Conservation (phyloP, 2,329 filamentous ascomycete species). For the Penicillium sp. region DNA sequence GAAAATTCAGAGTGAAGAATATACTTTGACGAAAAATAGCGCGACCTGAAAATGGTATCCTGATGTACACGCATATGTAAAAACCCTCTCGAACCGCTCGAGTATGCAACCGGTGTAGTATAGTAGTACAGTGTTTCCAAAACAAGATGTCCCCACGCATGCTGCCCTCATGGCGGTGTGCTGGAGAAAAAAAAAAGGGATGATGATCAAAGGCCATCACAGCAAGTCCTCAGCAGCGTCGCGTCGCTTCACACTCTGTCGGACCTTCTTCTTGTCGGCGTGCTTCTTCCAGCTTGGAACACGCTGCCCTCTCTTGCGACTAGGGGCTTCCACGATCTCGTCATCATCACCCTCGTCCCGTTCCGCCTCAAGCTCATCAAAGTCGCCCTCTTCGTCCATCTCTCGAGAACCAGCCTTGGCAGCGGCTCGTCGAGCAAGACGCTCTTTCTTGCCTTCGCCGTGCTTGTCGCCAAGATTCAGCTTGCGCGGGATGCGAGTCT, state of each 20-base stretch:
- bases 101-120: slow-evolving; percentile 6
- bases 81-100: slow-evolving; percentile 4
- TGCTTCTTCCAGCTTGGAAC: slow-evolving; percentile 41
- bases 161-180: no score
- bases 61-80: slow-evolving; percentile 15
- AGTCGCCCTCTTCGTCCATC: slow-evolving; percentile 15
- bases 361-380: slow-evolving; percentile 20
- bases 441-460: slow-evolving; percentile 37
- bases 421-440: slow-evolving; percentile 35
- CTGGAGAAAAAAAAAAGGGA: no score
- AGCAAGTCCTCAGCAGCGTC: slow-evolving; percentile 10
- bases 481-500: slow-evolving; percentile 63
- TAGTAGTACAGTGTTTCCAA: slow-evolving; percentile 10
- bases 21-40: slow-evolving; percentile 14
- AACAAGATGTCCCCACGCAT: neutral
- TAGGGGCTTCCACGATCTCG: slow-evolving; percentile 15
- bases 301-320: slow-evolving; percentile 30
- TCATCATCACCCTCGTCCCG: slow-evolving; percentile 21
- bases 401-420: slow-evolving; percentile 19
- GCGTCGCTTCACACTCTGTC: slow-evolving; percentile 38
- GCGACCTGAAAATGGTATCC: slow-evolving; percentile 12
- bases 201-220: neutral
- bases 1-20: slow-evolving; percentile 21
- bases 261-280: slow-evolving; percentile 39
- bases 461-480: slow-evolving; percentile 53